Base-by-base conservation (phyloP, 2,329 filamentous ascomycete species). In the Monilinia fructicola region DNA sequence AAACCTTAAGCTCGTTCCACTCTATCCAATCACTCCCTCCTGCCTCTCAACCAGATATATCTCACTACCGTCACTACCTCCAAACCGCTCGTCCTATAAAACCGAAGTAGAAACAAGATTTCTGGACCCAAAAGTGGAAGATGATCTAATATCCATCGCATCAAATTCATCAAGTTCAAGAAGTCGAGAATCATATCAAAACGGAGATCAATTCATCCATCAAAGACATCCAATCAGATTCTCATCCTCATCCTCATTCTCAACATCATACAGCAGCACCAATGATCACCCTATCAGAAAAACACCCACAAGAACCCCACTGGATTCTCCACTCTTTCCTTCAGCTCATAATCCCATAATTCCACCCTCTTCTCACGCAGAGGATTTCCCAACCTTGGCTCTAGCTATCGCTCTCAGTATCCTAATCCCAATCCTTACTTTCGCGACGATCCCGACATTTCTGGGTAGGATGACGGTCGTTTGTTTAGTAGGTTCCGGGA, bases 1-100 rank as follows among this genome's bases (percentile, higher is more conserved):
- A 86, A 71, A 83, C 86, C 1, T 77, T 91, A 60, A 76, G 83
- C 1, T 85, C 87, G 0, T 90, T 85, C 73, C 81, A 80, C 69
- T 78, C 81, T 64, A 80, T 82, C 0, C 84, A 84, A 69, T 78
- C 78, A 23, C 78, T 87, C 16, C 78, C 80, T 0, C 73, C 79
- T 5, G 86, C 87, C 0, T 77, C 78, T 1, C 70, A 78, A 5
- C 76, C 79, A 12, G 86, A 91, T 61, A 78, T 87, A 23, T 75
- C 77, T 16, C 74, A 75, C 2, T 87, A 87, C 71, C 83, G 82
- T 53, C 72, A 77, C 9, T 91, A 87, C 77, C 83, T 90, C 54
- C 76, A 79, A 10, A 79, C 77, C 14, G 81, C 84, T 67, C 79
- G 79, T 42, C 83, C 85, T 9, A 83, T 92, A 56, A 83, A 56